A percentile compares a stretch with the other conserved stretches of the same genome.
phyloP scores from a whole-genome alignment of 495 filamentous ascomycete species.

The Neurospora sp. region DNA sequence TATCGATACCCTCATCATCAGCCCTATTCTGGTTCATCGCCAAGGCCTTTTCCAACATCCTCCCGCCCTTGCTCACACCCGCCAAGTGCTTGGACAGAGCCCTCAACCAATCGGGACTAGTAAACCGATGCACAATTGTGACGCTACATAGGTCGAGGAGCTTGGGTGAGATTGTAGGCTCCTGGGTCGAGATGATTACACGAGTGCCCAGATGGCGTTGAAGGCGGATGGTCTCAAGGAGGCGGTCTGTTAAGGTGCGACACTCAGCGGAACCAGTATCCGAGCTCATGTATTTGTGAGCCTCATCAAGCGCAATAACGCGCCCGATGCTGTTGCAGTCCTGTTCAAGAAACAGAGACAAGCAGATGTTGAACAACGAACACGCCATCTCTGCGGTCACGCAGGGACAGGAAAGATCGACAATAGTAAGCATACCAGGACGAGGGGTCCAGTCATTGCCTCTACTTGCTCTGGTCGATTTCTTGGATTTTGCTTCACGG shows the following conservation, averaged over 20 bases:
- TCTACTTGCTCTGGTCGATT: background rate
- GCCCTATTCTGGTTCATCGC: background rate
- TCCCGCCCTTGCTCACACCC: conserved; percentile 23
- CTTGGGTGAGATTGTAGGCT: conserved; percentile 60
- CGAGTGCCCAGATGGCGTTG: conserved; percentile 61
- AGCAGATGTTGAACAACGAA: conserved; percentile 56
- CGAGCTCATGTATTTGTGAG: conserved; percentile 32
- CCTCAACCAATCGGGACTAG: conserved; percentile 56
- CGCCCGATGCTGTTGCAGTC: conserved; percentile 26
- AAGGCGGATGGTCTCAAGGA: conserved; percentile 54
- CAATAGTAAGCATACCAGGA: conserved; percentile 53
- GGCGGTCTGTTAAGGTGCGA: conserved; percentile 50
- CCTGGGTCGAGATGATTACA: conserved; percentile 66
- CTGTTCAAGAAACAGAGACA: conserved; percentile 51
- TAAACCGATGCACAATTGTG: conserved; percentile 67
- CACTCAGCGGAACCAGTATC: conserved; percentile 22
- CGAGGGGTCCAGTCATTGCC: conserved; percentile 28
- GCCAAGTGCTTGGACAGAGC: conserved; percentile 55
- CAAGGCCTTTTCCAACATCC: conserved; percentile 12
- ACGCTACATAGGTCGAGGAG: conserved; percentile 64
- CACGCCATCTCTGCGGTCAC: conserved; percentile 57
- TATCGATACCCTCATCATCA: conserved; percentile 1
- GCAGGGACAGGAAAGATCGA: conserved; percentile 67
- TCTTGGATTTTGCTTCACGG: background rate
- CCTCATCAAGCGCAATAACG: conserved; percentile 30